phyloP scores from a whole-genome alignment of 257 asterid species.

The Mentha longifolia region DNA sequence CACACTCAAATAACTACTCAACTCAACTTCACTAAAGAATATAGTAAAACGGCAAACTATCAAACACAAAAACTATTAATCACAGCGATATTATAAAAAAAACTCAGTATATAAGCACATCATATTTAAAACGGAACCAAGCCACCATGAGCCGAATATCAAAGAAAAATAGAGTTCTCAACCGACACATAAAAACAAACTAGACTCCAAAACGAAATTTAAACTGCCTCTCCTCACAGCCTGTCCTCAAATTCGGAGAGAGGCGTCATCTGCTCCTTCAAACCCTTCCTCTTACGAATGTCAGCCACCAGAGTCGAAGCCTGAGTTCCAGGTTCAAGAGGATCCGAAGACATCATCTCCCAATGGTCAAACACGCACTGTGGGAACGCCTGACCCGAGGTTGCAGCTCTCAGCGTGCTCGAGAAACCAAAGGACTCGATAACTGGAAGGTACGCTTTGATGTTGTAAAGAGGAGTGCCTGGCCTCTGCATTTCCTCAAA shows the following conservation, averaged over 20 bases:
- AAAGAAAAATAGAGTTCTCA: not conserved
- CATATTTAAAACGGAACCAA: not conserved
- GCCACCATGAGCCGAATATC: not conserved
- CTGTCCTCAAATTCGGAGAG: not conserved
- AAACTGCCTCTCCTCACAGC: not conserved
- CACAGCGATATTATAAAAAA: not conserved
- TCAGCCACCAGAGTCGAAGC: not conserved
- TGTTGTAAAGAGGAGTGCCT: not conserved
- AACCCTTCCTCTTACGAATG: not conserved
- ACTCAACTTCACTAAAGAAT: too few species aligned
- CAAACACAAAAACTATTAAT: too few species aligned
- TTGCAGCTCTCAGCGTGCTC: conserved; percentile 6
- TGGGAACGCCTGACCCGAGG: conserved; percentile 1
- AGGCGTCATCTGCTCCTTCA: conserved; percentile 13
- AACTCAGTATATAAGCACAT: not conserved
- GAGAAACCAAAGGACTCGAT: conserved; percentile 6
- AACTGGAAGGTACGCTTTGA: not conserved
- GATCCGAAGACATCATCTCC: conserved; percentile 9
- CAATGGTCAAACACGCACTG: conserved; percentile 6
- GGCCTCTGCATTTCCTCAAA: not conserved
- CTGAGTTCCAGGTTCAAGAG: not conserved
- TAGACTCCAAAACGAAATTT: too few species aligned
- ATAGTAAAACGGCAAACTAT: too few species aligned
- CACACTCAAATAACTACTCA: too few species aligned
- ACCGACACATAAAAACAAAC: not conserved